A percentile compares a stretch with the other conserved stretches of the same genome.
These are phyloP conservation scores for Phytophthora tubulina DNA, from an alignment of 352 stramenopile species.

Conservation along the genomic window DNA sequence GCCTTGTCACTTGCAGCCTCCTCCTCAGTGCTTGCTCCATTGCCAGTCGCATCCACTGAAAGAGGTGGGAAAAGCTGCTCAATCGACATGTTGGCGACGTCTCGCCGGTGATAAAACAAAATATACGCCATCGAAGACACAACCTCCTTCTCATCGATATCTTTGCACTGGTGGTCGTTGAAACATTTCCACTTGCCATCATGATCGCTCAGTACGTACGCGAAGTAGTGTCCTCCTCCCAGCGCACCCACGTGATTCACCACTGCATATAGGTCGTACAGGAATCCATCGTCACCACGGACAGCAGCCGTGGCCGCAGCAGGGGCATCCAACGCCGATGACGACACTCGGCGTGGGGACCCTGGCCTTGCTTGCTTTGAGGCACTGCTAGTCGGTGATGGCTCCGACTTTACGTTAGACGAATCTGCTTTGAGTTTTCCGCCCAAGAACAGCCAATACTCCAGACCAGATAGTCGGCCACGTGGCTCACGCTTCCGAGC, in stretches of 20 bases:
- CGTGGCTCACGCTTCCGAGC: constrained; percentile 64
- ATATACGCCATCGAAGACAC: constrained; percentile 91
- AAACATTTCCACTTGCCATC: constrained; percentile 98
- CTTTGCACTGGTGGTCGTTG: constrained; percentile 95
- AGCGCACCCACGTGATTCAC: constrained; percentile 98
- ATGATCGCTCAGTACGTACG: constrained; percentile 82
- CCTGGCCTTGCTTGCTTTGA: constrained; percentile 19
- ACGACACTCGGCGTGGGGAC: constrained; percentile 29
- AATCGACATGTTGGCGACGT: constrained; percentile 71
- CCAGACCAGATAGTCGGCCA: constrained; percentile 56
- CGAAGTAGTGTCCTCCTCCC: constrained; percentile 96
- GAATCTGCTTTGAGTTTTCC: constrained; percentile 59
- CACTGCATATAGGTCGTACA: constrained; percentile 98
- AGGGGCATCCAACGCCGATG: constrained; percentile 62
- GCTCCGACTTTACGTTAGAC: constrained; percentile 12
- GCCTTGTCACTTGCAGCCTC: constrained; percentile 61
- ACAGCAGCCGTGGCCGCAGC: constrained; percentile 67
- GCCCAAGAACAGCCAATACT: constrained; percentile 83
- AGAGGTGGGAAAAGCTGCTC: constrained; percentile 83
- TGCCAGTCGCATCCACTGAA: constrained; percentile 39
- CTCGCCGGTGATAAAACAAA: constrained; percentile 89
- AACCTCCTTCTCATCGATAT: constrained; percentile 90
- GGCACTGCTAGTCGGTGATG: constrained; percentile 12
- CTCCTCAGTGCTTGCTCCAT: constrained; percentile 39
- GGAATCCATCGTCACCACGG: constrained; percentile 59